Percentiles rank a stretch among this genome's conserved stretches.
Evolutionary conservation across 2,329 filamentous ascomycete species (phyloP).

Genomic region (Nannizziopsis arthrosporioides): DNA sequence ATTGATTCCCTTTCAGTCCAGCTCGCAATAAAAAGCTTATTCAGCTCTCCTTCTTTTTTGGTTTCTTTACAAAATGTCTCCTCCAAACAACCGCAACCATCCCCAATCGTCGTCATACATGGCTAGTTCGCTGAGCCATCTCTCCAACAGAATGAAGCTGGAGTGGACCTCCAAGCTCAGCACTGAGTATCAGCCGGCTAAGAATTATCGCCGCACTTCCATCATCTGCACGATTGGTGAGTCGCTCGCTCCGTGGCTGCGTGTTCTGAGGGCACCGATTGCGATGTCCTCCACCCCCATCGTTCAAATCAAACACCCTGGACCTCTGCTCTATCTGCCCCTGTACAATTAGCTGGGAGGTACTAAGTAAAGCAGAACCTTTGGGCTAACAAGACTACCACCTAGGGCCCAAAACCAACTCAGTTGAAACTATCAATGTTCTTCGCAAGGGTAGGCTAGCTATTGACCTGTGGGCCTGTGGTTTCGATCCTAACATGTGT

Average conservation of each 20-base stretch:
- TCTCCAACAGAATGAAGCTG: conserved; percentile 61
- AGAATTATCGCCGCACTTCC: conserved; percentile 88
- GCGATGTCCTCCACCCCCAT: background rate
- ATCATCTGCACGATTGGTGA: conserved; percentile 95
- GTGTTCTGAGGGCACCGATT: too few species aligned
- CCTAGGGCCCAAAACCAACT: conserved; percentile 89
- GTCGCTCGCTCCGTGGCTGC: conserved; percentile 16
- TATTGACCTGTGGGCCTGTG: background rate
- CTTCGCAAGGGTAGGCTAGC: conserved; percentile 52
- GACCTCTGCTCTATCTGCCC: background rate
- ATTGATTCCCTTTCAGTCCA: background rate
- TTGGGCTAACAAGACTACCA: background rate
- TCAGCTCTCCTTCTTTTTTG: conserved; percentile 4
- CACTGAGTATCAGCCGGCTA: conserved; percentile 74
- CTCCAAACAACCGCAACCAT: background rate
- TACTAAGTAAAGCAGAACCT: background rate
- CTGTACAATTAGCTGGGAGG: too few species aligned
- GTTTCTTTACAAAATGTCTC: background rate
- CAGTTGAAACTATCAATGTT: conserved; percentile 88
- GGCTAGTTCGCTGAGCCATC: conserved; percentile 72
- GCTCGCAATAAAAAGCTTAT: background rate
- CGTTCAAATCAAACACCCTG: background rate
- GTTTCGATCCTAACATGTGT: conserved; percentile 2
- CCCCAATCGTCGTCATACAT: conserved; percentile 28
- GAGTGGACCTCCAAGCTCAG: conserved; percentile 69